Evolutionary conservation across 2,329 filamentous ascomycete species (phyloP).

Genomic region (Aspergillus sp.): DNA sequence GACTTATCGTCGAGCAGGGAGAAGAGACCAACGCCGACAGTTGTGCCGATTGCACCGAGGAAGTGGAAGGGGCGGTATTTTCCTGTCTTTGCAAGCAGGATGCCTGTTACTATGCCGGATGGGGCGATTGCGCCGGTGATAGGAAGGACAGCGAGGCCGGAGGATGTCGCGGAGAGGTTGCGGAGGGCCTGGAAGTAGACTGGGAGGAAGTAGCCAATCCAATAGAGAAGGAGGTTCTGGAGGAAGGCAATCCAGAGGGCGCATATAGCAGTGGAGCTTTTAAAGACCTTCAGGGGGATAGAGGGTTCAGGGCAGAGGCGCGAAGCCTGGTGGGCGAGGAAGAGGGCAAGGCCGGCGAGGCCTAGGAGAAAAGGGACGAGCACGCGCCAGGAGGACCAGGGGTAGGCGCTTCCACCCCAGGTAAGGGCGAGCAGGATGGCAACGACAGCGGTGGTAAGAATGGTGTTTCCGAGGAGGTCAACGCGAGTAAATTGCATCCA

Average conservation of each 20-base stretch:
- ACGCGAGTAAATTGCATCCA: conserved; percentile 1
- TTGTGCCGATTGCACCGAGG: neutral
- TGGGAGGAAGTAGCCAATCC: conserved; percentile 3
- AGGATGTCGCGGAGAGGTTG: neutral
- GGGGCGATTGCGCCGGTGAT: neutral
- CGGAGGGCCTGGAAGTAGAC: conserved; percentile 3
- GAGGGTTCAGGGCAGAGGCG: neutral
- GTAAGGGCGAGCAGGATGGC: conserved; percentile 17
- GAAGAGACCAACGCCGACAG: neutral
- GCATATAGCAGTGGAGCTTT: neutral
- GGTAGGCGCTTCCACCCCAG: conserved; percentile 23
- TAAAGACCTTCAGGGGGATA: neutral
- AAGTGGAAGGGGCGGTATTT: neutral
- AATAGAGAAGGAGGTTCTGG: neutral
- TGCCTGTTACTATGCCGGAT: neutral
- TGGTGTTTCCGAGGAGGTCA: conserved; percentile 15
- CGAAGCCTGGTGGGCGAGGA: neutral
- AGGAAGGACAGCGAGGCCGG: conserved; percentile 1
- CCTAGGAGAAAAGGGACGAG: conserved; percentile 59
- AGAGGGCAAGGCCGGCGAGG: conserved; percentile 30
- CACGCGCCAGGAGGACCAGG: conserved; percentile 58
- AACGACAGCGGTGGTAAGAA: conserved; percentile 13
- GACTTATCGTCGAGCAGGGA: neutral
- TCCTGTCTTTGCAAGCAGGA: neutral
- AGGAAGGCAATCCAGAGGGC: neutral